Base-by-base conservation (phyloP, 176 grass and related monocot genomes). In the Triticum turgidum region DNA sequence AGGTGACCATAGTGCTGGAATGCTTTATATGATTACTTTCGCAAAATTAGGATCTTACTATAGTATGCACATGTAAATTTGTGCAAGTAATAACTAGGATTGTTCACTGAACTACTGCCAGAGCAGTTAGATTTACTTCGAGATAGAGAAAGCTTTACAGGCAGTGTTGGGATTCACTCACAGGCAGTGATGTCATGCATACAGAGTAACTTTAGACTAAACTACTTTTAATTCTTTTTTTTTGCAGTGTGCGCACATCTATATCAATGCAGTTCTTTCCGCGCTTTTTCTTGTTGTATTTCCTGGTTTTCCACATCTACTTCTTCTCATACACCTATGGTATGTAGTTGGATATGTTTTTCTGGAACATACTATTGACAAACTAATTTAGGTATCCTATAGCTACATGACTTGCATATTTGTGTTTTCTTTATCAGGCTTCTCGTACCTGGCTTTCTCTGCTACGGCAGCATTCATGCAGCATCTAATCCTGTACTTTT, bases 251-350 rank as follows among this genome's bases (percentile, higher is more conserved):
- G 52, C 84, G 97, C 77, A 99, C 97, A 87, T 91, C 97, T 34
- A 94, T 99, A 89, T 99, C 97, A n/a, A 96, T 99, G 97, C 97
- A 96, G 86, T 99, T 99, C 87, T 99, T 99, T 89, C 97, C 97
- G 12, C 92, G 97, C 25, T 99, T 99, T 82, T 96, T 99, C 94
- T 92, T 99, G 79, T 73, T 99, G 34, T 99, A 99, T 91, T 99
- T 99, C 68, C 87, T 99, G n/a, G 94, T 99, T 84, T 99, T 99
- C 69, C 97, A 99, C 86, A 92, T 99, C 80, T 99, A 99, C 83
- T 99, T 94, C 85, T 99, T 99, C 79, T 99, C 97, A 61, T 99
- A 96, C 91, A 73, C 90, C 84, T 96, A 99, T 25, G 97, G 97
- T 99, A 96, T 29, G 87, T 88, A 82, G 4, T 42, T 71, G n/a